Evolutionary conservation across 1,284 basidiomycete genomes (phyloP).

Genomic region (Sporisorium reilianum): DNA sequence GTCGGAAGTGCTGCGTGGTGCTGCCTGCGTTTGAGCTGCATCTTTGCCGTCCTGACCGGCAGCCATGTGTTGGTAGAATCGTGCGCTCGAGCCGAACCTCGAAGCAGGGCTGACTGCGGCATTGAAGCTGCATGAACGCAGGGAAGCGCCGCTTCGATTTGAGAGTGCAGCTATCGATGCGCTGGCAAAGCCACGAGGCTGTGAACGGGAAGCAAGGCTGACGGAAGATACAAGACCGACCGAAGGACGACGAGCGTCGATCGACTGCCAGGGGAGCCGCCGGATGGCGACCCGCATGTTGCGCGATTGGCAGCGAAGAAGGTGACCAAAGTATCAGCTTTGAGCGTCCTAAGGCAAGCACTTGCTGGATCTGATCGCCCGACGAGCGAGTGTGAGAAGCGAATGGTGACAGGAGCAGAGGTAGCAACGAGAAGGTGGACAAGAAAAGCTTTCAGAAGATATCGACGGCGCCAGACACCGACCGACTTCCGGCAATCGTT

Average conservation of each 20-base stretch:
- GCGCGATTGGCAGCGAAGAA: constrained; percentile 12
- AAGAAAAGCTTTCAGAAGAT: background rate
- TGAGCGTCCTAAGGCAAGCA: background rate
- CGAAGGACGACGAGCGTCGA: constrained; percentile 21
- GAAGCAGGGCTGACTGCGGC: background rate
- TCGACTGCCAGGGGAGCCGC: constrained; percentile 35
- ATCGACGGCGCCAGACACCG: background rate
- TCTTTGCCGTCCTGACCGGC: constrained; percentile 5
- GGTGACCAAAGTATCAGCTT: background rate
- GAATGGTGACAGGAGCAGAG: background rate
- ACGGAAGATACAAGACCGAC: constrained; percentile 15
- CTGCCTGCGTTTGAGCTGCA: background rate
- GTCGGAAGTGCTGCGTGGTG: constrained; percentile 17
- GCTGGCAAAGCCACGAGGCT: constrained; percentile 19
- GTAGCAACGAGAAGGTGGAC: background rate
- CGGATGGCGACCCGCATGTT: constrained; percentile 44
- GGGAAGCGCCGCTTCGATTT: background rate
- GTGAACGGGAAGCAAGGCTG: constrained; percentile 5
- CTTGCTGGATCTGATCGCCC: background rate
- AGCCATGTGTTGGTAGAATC: constrained; percentile 39
- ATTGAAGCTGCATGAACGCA: background rate
- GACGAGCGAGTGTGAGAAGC: background rate
- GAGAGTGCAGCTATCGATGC: constrained; percentile 12
- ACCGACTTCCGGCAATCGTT: constrained; percentile 9
- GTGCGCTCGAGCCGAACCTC: background rate